Base-by-base conservation (phyloP, 1,284 basidiomycete species). In the Ustilago lituana region DNA sequence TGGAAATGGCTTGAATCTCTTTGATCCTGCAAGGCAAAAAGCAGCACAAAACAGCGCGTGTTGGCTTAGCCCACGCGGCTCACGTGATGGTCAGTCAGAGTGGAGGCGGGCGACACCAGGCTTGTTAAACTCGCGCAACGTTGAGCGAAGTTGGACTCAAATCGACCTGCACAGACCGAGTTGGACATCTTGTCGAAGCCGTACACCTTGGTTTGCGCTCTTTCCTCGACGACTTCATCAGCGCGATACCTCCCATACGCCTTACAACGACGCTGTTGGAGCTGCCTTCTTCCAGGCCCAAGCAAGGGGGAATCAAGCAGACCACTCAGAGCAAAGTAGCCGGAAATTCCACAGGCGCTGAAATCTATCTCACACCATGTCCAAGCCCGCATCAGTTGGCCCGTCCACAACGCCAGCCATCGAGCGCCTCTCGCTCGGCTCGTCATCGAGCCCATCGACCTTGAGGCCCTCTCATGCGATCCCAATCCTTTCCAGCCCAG, bases 361-460 rank as follows among this genome's bases (percentile, higher is more conserved):
- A n/a, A n/a, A n/a, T n/a, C n/a, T n/a, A n/a, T n/a, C n/a, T n/a
- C 36, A 11, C 11, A 44, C 6, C 5, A 67, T 67, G 64, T 61
- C 64, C 4, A 67, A 53, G 35, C 4, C 54, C 24, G 33, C 51
- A 1, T 19, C 46, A 22, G 50, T 53, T 12, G 55, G 46, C 2
- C 36, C 49, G 5, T 49, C 60, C 1, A 15, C 61, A 14, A 37
- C 47, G 11, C 50, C 61, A 3, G 41, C 58, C 0, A 64, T 65
- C 36, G 68, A 66, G 31, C 52, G 62, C 5, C 60, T 61, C 11
- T 70, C 67, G 12, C 46, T 70, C 22, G 62, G 67, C 22, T 64
- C 60, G 10, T 37, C 54, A 5, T 41, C 60, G 10, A 57, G 50
- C 35, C 53, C 56, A 5, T 47, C 50, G 1, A 29, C 45, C 27